These are phyloP conservation scores for Beauveria rudraprayagi DNA, from an alignment of 2,329 filamentous ascomycete species.

Conservation along the genomic window DNA sequence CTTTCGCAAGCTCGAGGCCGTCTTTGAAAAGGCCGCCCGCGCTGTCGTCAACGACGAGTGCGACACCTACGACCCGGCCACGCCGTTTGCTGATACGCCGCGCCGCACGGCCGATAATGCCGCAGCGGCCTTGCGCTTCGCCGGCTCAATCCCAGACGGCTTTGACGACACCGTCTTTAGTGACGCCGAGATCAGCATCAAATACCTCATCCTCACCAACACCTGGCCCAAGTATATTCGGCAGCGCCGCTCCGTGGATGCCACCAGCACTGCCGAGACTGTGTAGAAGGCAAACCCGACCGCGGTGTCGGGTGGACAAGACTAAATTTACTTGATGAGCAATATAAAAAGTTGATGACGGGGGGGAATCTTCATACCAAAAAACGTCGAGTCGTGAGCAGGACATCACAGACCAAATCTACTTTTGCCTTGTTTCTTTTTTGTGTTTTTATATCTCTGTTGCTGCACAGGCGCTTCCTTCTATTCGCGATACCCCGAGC, in stretches of 20 bases:
- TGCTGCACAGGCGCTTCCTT: not conserved
- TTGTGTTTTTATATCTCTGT: not conserved
- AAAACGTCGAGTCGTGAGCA: not conserved
- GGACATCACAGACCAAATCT: not conserved
- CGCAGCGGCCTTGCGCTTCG: constrained; percentile 22
- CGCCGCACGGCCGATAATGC: constrained; percentile 16
- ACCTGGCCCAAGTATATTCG: constrained; percentile 57
- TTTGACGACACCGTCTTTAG: constrained; percentile 53
- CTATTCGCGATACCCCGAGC: constrained; percentile 6
- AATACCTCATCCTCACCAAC: constrained; percentile 61
- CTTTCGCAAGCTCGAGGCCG: constrained; percentile 42
- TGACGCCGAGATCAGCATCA: constrained; percentile 51
- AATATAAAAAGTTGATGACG: not conserved
- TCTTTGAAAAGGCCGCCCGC: constrained; percentile 49
- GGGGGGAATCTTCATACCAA: not conserved
- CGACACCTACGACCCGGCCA: constrained; percentile 30
- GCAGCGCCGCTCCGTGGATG: constrained; percentile 26
- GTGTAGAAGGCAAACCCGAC: not conserved
- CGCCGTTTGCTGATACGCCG: constrained; percentile 33
- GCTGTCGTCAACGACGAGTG: constrained; percentile 32
- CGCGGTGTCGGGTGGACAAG: not conserved
- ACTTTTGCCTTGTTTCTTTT: not conserved
- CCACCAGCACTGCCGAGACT: constrained; percentile 9
- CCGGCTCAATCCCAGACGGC: constrained; percentile 37
- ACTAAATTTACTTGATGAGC: not conserved